These are phyloP conservation scores for Paulownia fortunei DNA, from an alignment of 257 asterid genomes.

Conservation along the genomic window DNA sequence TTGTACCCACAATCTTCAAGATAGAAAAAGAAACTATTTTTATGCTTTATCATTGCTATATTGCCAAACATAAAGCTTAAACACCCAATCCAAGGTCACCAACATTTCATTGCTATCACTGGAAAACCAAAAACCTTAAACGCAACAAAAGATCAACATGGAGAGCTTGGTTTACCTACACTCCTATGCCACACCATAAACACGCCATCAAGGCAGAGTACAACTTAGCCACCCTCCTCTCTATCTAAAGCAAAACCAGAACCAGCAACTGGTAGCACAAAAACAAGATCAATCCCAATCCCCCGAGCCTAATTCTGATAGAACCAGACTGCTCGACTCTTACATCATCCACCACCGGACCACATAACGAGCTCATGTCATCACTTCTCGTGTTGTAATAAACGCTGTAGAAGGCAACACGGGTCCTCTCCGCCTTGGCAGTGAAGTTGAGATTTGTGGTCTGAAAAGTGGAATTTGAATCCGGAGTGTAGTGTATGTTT, in stretches of 20 bases:
- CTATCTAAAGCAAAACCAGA: conserved; percentile 22
- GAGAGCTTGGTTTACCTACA: conserved; percentile 39
- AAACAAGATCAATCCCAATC: conserved; percentile 22
- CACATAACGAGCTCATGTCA: conserved; percentile 92
- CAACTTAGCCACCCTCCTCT: neutral
- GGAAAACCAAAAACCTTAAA: conserved; percentile 6
- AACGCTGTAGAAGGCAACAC: conserved; percentile 84
- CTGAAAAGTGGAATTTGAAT: conserved; percentile 47
- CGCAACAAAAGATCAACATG: conserved; percentile 7
- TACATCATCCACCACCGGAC: conserved; percentile 94
- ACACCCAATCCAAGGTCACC: neutral
- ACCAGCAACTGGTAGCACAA: conserved; percentile 23
- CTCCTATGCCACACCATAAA: conserved; percentile 14
- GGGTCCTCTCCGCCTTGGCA: conserved; percentile 79
- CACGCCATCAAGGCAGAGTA: neutral
- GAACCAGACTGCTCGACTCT: conserved; percentile 53
- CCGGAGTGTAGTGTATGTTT: conserved; percentile 48
- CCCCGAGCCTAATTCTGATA: conserved; percentile 14
- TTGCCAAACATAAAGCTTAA: neutral
- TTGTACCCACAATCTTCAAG: neutral
- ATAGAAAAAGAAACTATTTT: too few species aligned
- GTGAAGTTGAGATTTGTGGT: conserved; percentile 69
- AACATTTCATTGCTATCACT: conserved; percentile 4
- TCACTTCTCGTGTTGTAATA: conserved; percentile 92
- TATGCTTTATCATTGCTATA: too few species aligned